Conservation (phyloP, 2,329 filamentous ascomycete species). For the Lasiodiplodia sp. region DNA sequence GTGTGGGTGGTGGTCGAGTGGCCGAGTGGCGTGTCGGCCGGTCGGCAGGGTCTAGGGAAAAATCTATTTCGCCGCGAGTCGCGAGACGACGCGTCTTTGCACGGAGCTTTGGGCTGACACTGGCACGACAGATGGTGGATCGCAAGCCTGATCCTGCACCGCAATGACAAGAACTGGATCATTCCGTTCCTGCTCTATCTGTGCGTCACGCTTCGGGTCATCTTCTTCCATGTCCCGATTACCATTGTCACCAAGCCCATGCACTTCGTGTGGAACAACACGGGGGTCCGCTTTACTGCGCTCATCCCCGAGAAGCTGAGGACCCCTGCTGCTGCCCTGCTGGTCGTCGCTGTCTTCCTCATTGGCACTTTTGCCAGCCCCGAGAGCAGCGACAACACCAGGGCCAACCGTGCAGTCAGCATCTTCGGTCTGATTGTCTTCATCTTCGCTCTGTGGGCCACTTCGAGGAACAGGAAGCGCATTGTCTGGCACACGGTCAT, state of each 20-base stretch:
- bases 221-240: slow-evolving; percentile 77
- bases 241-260: slow-evolving; percentile 71
- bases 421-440: slow-evolving; percentile 80
- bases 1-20: slow-evolving; percentile 28
- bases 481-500: slow-evolving; percentile 67
- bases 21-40: slow-evolving; percentile 21
- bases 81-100: slow-evolving; percentile 15
- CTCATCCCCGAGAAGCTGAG: slow-evolving; percentile 72
- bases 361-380: slow-evolving; percentile 77
- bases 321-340: slow-evolving; percentile 66
- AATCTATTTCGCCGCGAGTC: slow-evolving; percentile 23
- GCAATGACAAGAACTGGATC: slow-evolving; percentile 78
- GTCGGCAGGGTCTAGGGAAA: not conserved
- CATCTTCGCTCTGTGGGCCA: slow-evolving; percentile 70
- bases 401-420: slow-evolving; percentile 79
- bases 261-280: slow-evolving; percentile 71
- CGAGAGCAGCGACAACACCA: slow-evolving; percentile 77
- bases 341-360: slow-evolving; percentile 76
- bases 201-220: slow-evolving; percentile 72
- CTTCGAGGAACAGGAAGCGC: slow-evolving; percentile 72
- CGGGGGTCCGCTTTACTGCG: slow-evolving; percentile 64
- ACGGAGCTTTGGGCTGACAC: slow-evolving; percentile 18
- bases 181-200: slow-evolving; percentile 85
- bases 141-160: slow-evolving; percentile 74
- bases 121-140: slow-evolving; percentile 71